Base-by-base conservation (phyloP, 352 stramenopile genomes). In the Phytophthora hybrid region DNA sequence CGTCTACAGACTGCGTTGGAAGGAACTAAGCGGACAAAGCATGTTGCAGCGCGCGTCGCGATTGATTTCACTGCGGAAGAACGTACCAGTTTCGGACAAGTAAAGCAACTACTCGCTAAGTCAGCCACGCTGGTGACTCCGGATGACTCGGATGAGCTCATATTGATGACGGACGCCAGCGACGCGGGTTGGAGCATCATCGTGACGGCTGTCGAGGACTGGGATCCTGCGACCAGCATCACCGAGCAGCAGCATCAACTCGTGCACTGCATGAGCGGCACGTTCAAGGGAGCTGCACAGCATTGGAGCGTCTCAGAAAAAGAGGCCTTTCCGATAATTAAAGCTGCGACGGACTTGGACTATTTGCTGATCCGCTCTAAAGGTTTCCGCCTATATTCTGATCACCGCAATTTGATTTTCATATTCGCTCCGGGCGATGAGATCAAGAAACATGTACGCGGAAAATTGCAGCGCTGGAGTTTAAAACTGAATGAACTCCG, bases 401-500 rank as follows among this genome's bases (percentile, higher is more conserved):
- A 51, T 51, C 41, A 51, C 16, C 41, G 41, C 41, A 51, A 51
- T 14, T 51, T 51, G 41, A 51, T 51, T 51, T 51, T 51, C 41
- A 51, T 51, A 18, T 51, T 51, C 16, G 41, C 41, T 2, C 41
- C 16, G 41, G 16, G 41, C 16, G 16, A 51, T 21, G 41, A 51
- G 41, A 51, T 51, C 41, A 51, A 51, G 41, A 51, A 51, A 7
- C 41, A 51, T 21, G 41, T 51, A 10, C 41, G 41, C 16, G 41
- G 41, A 21, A 51, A 51, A 51, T 51, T 51, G 41, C 41, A 51
- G 41, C 16, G 41, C 3, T 65, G 59, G 59, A 57, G 59, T 57
- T 46, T 65, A 14, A 68, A 68, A 31, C 21, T 58, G 5, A 56
- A 39, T 59, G 53, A 70, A 10, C 44, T 68, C 19, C 61, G 61